These are phyloP conservation scores for Saturnispora zaruensis DNA, from an alignment of 805 yeast species.

Conservation along the genomic window DNA sequence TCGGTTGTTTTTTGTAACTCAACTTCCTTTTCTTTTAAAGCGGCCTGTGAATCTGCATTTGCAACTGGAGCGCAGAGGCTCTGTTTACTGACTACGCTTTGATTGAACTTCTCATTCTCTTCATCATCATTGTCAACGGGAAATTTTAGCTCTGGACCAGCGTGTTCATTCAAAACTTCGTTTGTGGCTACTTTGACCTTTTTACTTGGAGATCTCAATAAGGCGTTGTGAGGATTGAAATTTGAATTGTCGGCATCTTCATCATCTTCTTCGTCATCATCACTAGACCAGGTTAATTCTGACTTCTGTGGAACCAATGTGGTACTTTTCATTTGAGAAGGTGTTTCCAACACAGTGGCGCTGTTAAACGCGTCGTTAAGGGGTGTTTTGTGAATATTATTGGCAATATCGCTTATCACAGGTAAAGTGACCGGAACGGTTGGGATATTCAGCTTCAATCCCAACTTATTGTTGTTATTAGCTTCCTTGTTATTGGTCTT, in stretches of 20 bases:
- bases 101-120: background rate
- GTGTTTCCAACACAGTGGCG: slow-evolving; percentile 17
- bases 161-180: slow-evolving; percentile 12
- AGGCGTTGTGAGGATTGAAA: slow-evolving; percentile 8
- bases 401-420: background rate
- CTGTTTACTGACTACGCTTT: background rate
- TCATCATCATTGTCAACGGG: slow-evolving; percentile 10
- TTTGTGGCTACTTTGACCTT: slow-evolving; percentile 12
- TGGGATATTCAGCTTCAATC: slow-evolving; percentile 5
- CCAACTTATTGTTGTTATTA: slow-evolving; percentile 12
- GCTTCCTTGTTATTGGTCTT: background rate
- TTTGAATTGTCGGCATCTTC: slow-evolving; percentile 15
- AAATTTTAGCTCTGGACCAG: slow-evolving; percentile 10
- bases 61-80: background rate
- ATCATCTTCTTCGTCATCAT: slow-evolving; percentile 64
- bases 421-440: background rate
- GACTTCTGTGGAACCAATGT: slow-evolving; percentile 82
- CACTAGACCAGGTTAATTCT: slow-evolving; percentile 80
- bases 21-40: slow-evolving; percentile 1
- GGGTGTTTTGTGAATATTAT: slow-evolving; percentile 16
- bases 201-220: slow-evolving; percentile 13
- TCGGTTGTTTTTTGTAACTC: background rate
- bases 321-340: slow-evolving; percentile 40
- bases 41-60: slow-evolving; percentile 9
- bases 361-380: slow-evolving; percentile 9